Conservation (phyloP, 371 early-diverging fungal genomes). For the Parasitella parasitica region DNA sequence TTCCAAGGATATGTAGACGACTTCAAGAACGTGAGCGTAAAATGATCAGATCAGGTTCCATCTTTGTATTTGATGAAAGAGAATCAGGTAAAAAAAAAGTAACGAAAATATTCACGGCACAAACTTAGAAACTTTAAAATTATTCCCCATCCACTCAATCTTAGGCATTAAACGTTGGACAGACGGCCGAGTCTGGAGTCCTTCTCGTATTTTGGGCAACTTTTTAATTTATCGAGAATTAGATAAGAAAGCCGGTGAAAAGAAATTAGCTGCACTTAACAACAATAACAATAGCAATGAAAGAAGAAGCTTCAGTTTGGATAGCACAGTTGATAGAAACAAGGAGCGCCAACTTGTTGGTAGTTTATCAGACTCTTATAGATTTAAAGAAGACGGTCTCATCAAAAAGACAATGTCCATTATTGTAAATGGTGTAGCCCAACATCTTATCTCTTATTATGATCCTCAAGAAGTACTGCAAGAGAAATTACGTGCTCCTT, state of each 20-base stretch:
- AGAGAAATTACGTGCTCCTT: conserved; percentile 59
- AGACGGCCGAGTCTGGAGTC: conserved; percentile 70
- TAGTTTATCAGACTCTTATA: conserved; percentile 60
- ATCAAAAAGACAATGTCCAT: conserved; percentile 87
- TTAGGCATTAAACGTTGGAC: conserved; percentile 77
- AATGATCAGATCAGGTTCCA: conserved; percentile 62
- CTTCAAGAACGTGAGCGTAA: conserved; percentile 62
- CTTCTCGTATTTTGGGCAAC: conserved; percentile 65
- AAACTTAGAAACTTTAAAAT: too few relatives aligned
- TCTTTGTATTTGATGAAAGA: conserved; percentile 72
- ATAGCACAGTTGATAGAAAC: conserved; percentile 34
- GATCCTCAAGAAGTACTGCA: conserved; percentile 69
- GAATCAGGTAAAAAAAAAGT: conserved; percentile 46
- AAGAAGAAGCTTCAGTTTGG: conserved; percentile 29
- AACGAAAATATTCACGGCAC: background rate
- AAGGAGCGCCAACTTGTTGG: conserved; percentile 61
- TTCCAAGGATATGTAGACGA: conserved; percentile 61
- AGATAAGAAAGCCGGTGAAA: conserved; percentile 39
- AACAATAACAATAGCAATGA: background rate
- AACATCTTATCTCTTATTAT: conserved; percentile 87
- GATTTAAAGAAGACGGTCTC: conserved; percentile 77
- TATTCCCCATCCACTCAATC: background rate
- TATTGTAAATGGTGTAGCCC: conserved; percentile 70
- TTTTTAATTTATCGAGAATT: conserved; percentile 66
- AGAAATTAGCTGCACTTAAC: conserved; percentile 6